Conservation (phyloP, 495 filamentous ascomycete genomes). For the Daldinia grandis region DNA sequence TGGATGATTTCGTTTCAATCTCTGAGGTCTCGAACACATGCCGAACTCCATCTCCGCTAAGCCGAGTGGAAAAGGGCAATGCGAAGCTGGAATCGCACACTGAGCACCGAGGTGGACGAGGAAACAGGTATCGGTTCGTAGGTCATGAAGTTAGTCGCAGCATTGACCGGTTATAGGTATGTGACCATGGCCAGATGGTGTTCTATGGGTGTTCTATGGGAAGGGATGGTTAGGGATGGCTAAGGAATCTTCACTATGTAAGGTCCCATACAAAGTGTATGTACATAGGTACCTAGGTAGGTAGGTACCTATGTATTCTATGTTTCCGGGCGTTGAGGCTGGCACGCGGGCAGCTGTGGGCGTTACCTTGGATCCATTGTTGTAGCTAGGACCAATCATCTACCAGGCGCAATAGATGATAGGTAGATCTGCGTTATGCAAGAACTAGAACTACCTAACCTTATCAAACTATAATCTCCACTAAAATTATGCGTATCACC, state of each 20-base stretch:
- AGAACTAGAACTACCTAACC: not conserved
- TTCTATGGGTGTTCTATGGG: no score
- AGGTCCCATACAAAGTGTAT: slow-evolving; percentile 1
- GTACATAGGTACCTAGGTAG: no score
- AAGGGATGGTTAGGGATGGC: slow-evolving; percentile 12
- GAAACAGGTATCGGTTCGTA: slow-evolving; percentile 20
- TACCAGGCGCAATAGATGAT: not conserved
- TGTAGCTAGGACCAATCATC: slow-evolving; percentile 28
- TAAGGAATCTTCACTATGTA: slow-evolving; percentile 16
- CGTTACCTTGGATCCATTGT: not conserved
- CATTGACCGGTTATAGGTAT: not conserved
- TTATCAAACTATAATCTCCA: slow-evolving; percentile 23
- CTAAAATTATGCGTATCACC: slow-evolving; percentile 37
- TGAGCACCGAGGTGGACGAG: slow-evolving; percentile 4
- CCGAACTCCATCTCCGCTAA: slow-evolving; percentile 48
- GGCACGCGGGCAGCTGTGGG: slow-evolving; percentile 11
- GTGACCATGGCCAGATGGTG: slow-evolving; percentile 3
- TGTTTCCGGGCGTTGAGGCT: not conserved
- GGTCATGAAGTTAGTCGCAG: not conserved
- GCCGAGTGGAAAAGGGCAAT: slow-evolving; percentile 19
- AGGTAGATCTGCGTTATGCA: slow-evolving; percentile 23
- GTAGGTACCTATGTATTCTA: not conserved
- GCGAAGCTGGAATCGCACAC: slow-evolving; percentile 22
- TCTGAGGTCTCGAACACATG: slow-evolving; percentile 45
- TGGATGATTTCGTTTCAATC: slow-evolving; percentile 34